Percentiles rank a stretch among this genome's conserved stretches.
phyloP scores from a whole-genome alignment of 306 rosid species.

The Trifolium dubium region DNA sequence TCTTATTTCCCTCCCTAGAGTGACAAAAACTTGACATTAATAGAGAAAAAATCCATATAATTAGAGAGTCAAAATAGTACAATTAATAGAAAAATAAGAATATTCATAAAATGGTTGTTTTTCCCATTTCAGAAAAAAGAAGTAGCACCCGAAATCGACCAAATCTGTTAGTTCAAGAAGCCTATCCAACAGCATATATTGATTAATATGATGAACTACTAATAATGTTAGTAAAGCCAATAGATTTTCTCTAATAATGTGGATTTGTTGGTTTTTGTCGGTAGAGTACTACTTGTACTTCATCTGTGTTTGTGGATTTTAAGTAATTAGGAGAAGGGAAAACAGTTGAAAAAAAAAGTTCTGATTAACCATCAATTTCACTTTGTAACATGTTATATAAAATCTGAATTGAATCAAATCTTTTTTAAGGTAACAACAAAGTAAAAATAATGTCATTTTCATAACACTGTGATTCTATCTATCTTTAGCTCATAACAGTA shows the following conservation, averaged over 20 bases:
- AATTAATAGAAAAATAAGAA: conserved; percentile 23
- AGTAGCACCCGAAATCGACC: conserved; percentile 7
- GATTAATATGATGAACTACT: conserved; percentile 3
- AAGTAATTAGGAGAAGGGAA: not conserved
- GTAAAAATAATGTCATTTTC: not conserved
- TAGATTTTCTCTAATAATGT: conserved; percentile 9
- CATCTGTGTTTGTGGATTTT: not conserved
- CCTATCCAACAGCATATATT: conserved; percentile 14
- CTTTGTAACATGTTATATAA: not conserved
- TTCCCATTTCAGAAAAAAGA: conserved; percentile 3
- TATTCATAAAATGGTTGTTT: conserved; percentile 10
- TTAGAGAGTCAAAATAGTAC: not conserved
- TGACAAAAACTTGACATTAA: not conserved
- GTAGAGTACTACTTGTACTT: no score
- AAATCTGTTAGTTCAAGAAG: conserved; percentile 26
- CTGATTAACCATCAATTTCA: no score
- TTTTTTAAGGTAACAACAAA: not conserved
- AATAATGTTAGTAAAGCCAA: conserved; percentile 31
- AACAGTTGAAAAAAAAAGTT: not conserved
- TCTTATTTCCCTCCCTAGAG: not conserved
- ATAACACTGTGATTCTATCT: not conserved
- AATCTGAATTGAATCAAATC: not conserved
- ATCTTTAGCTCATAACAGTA: conserved; percentile 6
- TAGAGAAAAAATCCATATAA: not conserved
- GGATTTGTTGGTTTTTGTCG: not conserved